These are phyloP conservation scores for Botryotinia calthae DNA, from an alignment of 2,329 filamentous ascomycete species.

Conservation along the genomic window DNA sequence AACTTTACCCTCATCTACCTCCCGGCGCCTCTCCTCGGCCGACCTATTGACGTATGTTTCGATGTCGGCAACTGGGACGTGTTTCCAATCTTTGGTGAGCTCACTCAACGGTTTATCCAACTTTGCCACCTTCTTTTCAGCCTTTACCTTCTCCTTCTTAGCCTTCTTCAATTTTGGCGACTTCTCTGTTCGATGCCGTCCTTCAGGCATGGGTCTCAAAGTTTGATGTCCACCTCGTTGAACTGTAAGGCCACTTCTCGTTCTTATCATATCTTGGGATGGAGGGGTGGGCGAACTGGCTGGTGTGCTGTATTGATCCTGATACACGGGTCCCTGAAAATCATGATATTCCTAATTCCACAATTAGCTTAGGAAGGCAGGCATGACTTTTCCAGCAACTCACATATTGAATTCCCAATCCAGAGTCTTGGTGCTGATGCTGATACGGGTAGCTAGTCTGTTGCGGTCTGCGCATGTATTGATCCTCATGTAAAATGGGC, in stretches of 20 bases:
- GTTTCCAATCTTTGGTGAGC: slow-evolving; percentile 60
- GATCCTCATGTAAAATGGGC: slow-evolving; percentile 29
- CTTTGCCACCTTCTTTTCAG: slow-evolving; percentile 49
- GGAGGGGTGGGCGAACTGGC: slow-evolving; percentile 51
- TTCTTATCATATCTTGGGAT: slow-evolving; percentile 33
- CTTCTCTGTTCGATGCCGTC: slow-evolving; percentile 29
- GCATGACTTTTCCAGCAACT: slow-evolving; percentile 11
- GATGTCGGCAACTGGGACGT: slow-evolving; percentile 73
- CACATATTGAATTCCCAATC: slow-evolving; percentile 35
- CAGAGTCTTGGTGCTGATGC: slow-evolving; percentile 33
- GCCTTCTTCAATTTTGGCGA: slow-evolving; percentile 40
- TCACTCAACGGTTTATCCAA: slow-evolving; percentile 68
- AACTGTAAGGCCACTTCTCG: slow-evolving; percentile 34
- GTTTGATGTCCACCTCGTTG: slow-evolving; percentile 30
- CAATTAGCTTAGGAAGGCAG: slow-evolving; percentile 23
- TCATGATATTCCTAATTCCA: slow-evolving; percentile 30
- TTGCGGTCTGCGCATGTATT: slow-evolving; percentile 26
- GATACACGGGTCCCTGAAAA: slow-evolving; percentile 27
- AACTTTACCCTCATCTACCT: slow-evolving; percentile 66
- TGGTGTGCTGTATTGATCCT: slow-evolving; percentile 49
- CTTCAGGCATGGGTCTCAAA: slow-evolving; percentile 34
- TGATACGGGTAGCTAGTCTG: slow-evolving; percentile 33
- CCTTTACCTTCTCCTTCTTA: slow-evolving; percentile 43
- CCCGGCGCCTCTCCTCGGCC: slow-evolving; percentile 60
- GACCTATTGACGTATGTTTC: slow-evolving; percentile 73